phyloP scores from a whole-genome alignment of 345 rosid genomes.

The Euphorbia lathyris region DNA sequence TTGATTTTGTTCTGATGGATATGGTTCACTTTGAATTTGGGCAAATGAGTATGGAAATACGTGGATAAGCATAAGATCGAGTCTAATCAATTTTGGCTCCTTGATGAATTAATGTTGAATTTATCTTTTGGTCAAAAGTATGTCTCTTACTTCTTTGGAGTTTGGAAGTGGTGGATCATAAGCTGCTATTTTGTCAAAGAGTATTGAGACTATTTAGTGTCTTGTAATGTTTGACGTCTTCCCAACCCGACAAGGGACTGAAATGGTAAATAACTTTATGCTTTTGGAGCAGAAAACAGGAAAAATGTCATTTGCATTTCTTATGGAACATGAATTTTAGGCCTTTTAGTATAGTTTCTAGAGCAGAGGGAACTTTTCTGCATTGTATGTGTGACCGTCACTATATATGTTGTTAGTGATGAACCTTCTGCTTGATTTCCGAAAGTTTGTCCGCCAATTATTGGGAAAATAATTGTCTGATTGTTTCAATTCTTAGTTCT shows the following conservation, averaged over 20 bases:
- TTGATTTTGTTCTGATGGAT: background rate
- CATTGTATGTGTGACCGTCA: too few species aligned
- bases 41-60: background rate
- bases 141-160: background rate
- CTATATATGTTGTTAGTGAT: too few species aligned
- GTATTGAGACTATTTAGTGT: background rate
- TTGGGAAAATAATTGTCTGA: too few species aligned
- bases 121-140: background rate
- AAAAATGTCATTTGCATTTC: background rate
- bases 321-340: background rate
- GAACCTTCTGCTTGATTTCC: too few species aligned
- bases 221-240: background rate
- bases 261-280: background rate
- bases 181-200: background rate
- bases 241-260: background rate
- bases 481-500: too few species aligned
- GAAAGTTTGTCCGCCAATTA: too few species aligned
- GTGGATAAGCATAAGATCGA: background rate
- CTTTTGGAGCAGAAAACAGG: background rate
- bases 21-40: background rate
- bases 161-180: constrained; percentile 6
- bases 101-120: background rate
- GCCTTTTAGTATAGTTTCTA: too few species aligned
- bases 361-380: too few species aligned
- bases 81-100: background rate